These are phyloP conservation scores for Leishmania martiniquensis DNA, from an alignment of 208 protist species.

Conservation along the genomic window DNA sequence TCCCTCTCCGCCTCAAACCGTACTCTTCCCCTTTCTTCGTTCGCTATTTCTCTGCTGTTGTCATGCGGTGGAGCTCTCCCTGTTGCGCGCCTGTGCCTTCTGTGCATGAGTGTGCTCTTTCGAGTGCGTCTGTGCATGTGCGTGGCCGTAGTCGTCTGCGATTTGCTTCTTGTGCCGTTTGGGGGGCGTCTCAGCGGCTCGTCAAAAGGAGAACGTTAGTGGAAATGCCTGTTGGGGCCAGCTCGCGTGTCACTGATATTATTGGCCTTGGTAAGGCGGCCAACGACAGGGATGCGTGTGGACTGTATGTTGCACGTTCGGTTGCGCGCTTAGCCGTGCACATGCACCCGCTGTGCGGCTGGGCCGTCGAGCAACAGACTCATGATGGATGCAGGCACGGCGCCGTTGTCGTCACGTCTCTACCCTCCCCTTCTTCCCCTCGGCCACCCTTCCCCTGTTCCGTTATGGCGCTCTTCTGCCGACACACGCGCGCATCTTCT, in stretches of 20 bases:
- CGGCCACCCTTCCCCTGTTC: background rate
- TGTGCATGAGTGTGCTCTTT: too few species aligned
- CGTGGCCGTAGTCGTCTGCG: background rate
- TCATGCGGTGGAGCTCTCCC: too few species aligned
- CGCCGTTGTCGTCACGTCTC: background rate
- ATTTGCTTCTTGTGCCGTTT: conserved; percentile 10
- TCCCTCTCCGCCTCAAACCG: too few species aligned
- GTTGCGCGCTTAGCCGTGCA: background rate
- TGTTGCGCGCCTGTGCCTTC: too few species aligned
- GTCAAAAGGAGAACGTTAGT: background rate
- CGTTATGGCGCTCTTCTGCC: background rate
- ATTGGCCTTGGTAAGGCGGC: background rate
- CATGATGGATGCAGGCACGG: background rate
- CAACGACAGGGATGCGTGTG: conserved; percentile 19
- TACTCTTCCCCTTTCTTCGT: too few species aligned
- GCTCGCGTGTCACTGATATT: background rate
- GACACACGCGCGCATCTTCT: background rate
- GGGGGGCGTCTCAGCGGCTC: background rate
- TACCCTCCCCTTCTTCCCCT: background rate
- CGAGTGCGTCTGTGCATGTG: too few species aligned
- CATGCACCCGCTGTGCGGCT: conserved; percentile 6
- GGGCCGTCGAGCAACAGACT: background rate
- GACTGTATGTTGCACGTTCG: background rate
- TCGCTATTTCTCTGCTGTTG: too few species aligned
- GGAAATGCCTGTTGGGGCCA: background rate